Evolutionary conservation across 2,329 filamentous ascomycete species (phyloP), one percentile per base, ranked within the genome.

Genomic region (Arthroderma sp.): DNA sequence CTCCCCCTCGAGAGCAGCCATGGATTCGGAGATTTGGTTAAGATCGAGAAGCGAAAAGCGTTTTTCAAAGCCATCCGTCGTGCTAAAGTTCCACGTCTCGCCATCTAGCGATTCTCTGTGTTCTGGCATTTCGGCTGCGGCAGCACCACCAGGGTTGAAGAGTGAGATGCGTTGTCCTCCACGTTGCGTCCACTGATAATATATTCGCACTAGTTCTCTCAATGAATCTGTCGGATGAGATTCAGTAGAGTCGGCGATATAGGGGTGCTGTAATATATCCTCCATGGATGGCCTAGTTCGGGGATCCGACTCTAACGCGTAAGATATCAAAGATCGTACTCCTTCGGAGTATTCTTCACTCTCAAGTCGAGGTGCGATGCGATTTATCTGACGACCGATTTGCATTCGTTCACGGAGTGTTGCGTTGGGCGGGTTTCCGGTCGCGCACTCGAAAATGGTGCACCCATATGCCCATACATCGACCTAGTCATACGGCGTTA

Each of bases 11-110:
- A 68, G 53, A 38, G 64, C 61, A 10, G 66, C 63, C 40, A 72
- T 60, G 1, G 69, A 69, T 42, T 71, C 69, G 9, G 62, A 60
- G 33, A 72, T 58, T 47, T 70, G 61, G 50, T 70, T 62, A 6
- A 68, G 50, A 48, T 67, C 61, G 39, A 71, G 64, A 36, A 69
- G 63, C 2, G 69, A 71, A 40, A 70, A 68, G 31, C 69, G 57
- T 45, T 67, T 64, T 49, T 80, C 73, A 51, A 80, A 80, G 9
- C 74, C 71, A 50, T 75, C 74, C 2, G 75, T 78, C 4, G 75
- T 78, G 52, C 75, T 80, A 55, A 81, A 81, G 46, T 77, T 79
- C 77, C 77, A 81, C 49, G 77, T 74, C 36, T 75, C 72, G 3
- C 34, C 38, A n/a, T 69, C 65, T 1, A 66, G 57, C 5, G 63